Base-by-base conservation (phyloP, 2,329 filamentous ascomycete species). In the Sporothrix brunneoviolacea region DNA sequence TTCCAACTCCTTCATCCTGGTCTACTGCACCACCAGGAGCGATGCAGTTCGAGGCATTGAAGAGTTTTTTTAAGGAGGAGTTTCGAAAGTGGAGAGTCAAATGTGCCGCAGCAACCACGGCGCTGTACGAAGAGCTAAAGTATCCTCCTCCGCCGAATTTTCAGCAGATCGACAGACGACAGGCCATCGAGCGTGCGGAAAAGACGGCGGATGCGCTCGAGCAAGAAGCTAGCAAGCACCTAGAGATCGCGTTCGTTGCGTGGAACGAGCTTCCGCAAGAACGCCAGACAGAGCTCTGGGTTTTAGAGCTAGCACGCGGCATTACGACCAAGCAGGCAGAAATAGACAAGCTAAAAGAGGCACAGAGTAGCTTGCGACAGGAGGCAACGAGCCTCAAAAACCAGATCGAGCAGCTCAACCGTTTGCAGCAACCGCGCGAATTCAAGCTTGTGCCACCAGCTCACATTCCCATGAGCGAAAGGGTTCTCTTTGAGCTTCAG, bases 1-100 rank as follows among this genome's bases (percentile, higher is more conserved):
- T 94, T 60, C 75, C 89, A 2, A 88, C 85, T 0, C 74, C 80
- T 18, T 80, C 83, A 3, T 93, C 88, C 0, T 95, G 91, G 82
- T 89, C 89, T 1, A 79, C 95, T 28, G 73, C 80, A 19, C 83
- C 87, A 1, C 91, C 91, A 0, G 83, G 80, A 1, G 74, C 82
- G 55, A 80, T 83, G 57, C 88, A 95, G 64, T 82, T 82, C 45
- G 82, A 86, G 15, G 84, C 88, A 1, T 71, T 96, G 15, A 75
- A 80, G 37, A 69, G 75, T 47, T 83, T 79, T 50, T 85, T 93
- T 50, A 72, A 75, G 13, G 77, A 84, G 28, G 78, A 86, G 52
- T 86, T 91, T 55, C 72, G 74, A 36, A 74, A 75, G 54, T 88
- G 83, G 80, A 83, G 78, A 55, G 65, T 77, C 5, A 68, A 70